These are phyloP conservation scores for Sphenostylis stenocarpa DNA, from an alignment of 306 rosid genomes.

Conservation along the genomic window DNA sequence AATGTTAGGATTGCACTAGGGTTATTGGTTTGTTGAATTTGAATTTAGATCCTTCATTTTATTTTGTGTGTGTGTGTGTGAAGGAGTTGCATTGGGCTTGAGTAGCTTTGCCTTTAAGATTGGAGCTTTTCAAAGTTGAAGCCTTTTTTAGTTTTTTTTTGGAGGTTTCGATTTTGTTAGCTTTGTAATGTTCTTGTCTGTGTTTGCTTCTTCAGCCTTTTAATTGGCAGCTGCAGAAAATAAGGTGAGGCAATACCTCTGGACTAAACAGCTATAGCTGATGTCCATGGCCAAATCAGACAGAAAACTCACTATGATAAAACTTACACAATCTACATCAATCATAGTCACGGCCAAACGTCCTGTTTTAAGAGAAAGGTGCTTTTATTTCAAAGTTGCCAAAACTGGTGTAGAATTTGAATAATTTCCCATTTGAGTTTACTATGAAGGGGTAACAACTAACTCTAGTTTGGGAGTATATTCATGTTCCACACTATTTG, in stretches of 20 bases:
- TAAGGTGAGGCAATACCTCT: background rate
- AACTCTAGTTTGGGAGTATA: background rate
- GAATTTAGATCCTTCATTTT: background rate
- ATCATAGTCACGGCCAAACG: background rate
- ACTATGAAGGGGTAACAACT: background rate
- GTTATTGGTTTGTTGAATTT: slow-evolving; percentile 11
- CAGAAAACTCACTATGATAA: background rate
- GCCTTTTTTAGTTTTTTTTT: background rate
- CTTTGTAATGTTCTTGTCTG: background rate
- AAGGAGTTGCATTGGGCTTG: slow-evolving; percentile 8
- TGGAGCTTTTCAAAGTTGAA: background rate
- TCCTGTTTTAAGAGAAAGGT: background rate
- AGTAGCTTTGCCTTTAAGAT: background rate
- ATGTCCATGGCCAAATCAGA: background rate
- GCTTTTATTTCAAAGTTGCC: background rate
- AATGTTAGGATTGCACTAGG: background rate
- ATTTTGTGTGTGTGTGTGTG: background rate
- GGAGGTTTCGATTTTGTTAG: background rate
- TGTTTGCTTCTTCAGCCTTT: background rate
- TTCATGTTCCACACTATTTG: background rate
- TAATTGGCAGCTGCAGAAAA: background rate
- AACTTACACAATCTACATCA: background rate
- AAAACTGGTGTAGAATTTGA: background rate
- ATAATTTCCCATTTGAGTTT: background rate
- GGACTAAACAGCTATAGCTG: background rate